phyloP scores from a whole-genome alignment of 495 filamentous ascomycete genomes.

The Penicillium longicatenatum region DNA sequence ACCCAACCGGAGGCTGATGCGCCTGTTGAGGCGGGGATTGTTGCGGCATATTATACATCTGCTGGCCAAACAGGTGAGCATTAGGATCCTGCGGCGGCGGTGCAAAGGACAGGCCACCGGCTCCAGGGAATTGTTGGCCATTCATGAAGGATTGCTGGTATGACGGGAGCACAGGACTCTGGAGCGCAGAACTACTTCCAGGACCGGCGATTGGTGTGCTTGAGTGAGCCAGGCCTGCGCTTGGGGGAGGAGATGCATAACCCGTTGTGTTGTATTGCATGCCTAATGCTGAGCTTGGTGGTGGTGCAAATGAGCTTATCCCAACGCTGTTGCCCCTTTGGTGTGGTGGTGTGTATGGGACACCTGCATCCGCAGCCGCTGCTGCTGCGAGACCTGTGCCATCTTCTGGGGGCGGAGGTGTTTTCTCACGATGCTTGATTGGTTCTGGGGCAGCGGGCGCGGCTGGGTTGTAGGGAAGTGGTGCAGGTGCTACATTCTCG shows the following conservation, averaged over 20 bases:
- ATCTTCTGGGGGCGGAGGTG: constrained; percentile 77
- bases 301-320: constrained; percentile 29
- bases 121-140: not conserved
- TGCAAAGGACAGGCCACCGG: constrained; percentile 34
- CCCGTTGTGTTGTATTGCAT: constrained; percentile 30
- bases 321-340: constrained; percentile 31
- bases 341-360: constrained; percentile 42
- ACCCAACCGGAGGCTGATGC: constrained; percentile 44
- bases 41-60: constrained; percentile 24
- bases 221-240: constrained; percentile 31
- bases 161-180: constrained; percentile 33
- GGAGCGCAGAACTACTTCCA: constrained; percentile 4
- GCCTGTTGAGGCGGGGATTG: not conserved
- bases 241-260: constrained; percentile 43
- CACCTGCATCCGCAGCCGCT: constrained; percentile 61
- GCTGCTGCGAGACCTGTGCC: constrained; percentile 71
- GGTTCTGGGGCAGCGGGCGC: constrained; percentile 84
- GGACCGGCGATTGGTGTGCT: constrained; percentile 21
- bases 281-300: constrained; percentile 22
- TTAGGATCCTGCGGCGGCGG: constrained; percentile 51
- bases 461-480: constrained; percentile 89
- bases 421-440: constrained; percentile 84
- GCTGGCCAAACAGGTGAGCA: constrained; percentile 41
- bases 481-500: constrained; percentile 50
- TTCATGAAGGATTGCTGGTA: constrained; percentile 35